Conservation (phyloP, 371 early-diverging fungal genomes). For the Mucor plumbeus region DNA sequence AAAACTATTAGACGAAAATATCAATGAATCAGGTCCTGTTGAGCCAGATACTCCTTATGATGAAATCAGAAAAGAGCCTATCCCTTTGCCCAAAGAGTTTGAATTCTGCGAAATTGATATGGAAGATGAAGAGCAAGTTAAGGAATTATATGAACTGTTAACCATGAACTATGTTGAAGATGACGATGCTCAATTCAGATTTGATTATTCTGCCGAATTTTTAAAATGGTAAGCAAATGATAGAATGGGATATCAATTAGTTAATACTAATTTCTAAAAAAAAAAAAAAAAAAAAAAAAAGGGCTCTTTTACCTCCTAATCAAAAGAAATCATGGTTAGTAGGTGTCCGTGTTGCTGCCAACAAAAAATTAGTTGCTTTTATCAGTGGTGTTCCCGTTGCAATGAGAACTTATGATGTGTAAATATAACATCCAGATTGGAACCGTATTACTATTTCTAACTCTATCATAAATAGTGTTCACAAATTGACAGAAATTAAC, state of each 20-base stretch:
- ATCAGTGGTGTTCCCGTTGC: slow-evolving; percentile 92
- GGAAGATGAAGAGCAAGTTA: slow-evolving; percentile 75
- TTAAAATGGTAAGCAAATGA: slow-evolving; percentile 75
- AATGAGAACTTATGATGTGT: slow-evolving; percentile 73
- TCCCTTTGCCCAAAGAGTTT: slow-evolving; percentile 85
- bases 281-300: too few relatives aligned
- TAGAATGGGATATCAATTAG: neutral
- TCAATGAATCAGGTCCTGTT: slow-evolving; percentile 80
- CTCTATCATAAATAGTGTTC: slow-evolving; percentile 31
- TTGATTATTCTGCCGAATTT: slow-evolving; percentile 92
- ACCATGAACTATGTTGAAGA: slow-evolving; percentile 96
- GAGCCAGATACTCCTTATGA: slow-evolving; percentile 79
- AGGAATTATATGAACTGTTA: slow-evolving; percentile 88
- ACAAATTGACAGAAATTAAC: slow-evolving; percentile 94
- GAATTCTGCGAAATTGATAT: slow-evolving; percentile 89
- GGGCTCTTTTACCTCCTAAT: slow-evolving; percentile 94
- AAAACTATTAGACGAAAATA: slow-evolving; percentile 60
- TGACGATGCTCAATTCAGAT: slow-evolving; percentile 92
- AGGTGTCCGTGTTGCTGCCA: slow-evolving; percentile 87
- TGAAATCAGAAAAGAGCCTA: slow-evolving; percentile 84
- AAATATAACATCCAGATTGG: slow-evolving; percentile 34
- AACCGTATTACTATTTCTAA: neutral
- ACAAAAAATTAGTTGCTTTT: slow-evolving; percentile 91
- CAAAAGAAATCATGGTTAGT: slow-evolving; percentile 88
- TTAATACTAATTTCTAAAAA: neutral